Percentiles rank a stretch among this genome's conserved stretches.
Conservation (phyloP, 805 yeast genomes). For the Naumovozyma baii region DNA sequence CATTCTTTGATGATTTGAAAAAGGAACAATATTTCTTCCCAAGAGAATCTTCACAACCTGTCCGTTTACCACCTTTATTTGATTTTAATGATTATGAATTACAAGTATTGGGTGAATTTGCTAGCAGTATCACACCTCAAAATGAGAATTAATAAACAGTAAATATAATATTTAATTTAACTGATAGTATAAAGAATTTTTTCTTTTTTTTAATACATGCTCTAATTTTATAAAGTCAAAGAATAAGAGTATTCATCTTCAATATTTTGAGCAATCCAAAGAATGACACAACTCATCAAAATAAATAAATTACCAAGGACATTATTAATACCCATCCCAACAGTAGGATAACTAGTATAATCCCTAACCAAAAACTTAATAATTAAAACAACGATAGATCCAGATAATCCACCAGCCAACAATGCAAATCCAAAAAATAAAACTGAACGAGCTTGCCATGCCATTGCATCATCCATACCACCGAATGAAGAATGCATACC, state of each 20-base stretch:
- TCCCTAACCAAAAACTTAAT: conserved; percentile 75
- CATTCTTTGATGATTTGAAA: conserved; percentile 81
- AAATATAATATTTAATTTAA: background rate
- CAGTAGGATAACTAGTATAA: conserved; percentile 67
- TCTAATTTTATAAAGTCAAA: conserved; percentile 68
- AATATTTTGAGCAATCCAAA: conserved; percentile 92
- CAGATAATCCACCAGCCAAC: conserved; percentile 89
- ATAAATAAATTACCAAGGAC: conserved; percentile 69
- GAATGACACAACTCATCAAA: conserved; percentile 77
- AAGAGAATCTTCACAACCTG: conserved; percentile 38
- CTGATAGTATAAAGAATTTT: too few species aligned
- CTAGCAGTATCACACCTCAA: conserved; percentile 14
- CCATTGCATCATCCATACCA: conserved; percentile 42
- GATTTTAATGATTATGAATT: conserved; percentile 65
- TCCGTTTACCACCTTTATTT: conserved; percentile 43
- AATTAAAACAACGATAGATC: conserved; percentile 79
- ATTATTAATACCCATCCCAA: conserved; percentile 89
- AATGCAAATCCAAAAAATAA: conserved; percentile 87
- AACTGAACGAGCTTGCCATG: conserved; percentile 91
- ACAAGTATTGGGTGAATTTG: conserved; percentile 31
- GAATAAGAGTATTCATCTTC: conserved; percentile 95
- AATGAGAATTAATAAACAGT: background rate
- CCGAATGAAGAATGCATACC: conserved; percentile 12
- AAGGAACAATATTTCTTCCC: conserved; percentile 44
- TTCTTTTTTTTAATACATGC: too few species aligned